Conservation (phyloP, 345 rosid genomes). For the Ceriops tagal region DNA sequence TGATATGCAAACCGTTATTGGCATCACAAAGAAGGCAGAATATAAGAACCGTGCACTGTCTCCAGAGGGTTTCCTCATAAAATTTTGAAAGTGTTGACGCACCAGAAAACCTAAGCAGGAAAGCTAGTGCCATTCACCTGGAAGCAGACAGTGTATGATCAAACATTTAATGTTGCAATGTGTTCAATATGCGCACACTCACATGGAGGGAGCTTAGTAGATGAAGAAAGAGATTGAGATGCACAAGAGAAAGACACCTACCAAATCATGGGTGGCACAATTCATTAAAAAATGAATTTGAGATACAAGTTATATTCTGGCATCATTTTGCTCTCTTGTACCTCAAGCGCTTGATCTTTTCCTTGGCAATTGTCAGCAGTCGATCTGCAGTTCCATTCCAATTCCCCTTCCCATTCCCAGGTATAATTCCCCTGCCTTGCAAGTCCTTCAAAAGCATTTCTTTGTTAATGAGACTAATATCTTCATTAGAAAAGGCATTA, state of each 20-base stretch:
- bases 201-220: background rate
- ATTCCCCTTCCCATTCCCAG: constrained; percentile 23
- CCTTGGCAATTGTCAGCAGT: constrained; percentile 42
- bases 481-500: constrained; percentile 37
- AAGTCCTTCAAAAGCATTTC: constrained; percentile 60
- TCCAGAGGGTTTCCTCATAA: no score
- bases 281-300: background rate
- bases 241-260: background rate
- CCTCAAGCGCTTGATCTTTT: constrained; percentile 43
- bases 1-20: no score
- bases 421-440: constrained; percentile 49
- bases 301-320: constrained; percentile 4
- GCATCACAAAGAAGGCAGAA: no score
- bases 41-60: no score
- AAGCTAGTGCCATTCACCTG: no score
- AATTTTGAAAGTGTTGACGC: no score
- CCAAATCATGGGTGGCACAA: constrained; percentile 7
- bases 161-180: background rate
- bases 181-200: background rate
- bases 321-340: constrained; percentile 32
- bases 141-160: no score
- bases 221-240: background rate
- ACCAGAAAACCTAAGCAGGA: no score
- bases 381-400: constrained; percentile 29
- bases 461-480: constrained; percentile 20